Conservation (phyloP, 2,329 filamentous ascomycete species). For the Pseudomassariella vexata region DNA sequence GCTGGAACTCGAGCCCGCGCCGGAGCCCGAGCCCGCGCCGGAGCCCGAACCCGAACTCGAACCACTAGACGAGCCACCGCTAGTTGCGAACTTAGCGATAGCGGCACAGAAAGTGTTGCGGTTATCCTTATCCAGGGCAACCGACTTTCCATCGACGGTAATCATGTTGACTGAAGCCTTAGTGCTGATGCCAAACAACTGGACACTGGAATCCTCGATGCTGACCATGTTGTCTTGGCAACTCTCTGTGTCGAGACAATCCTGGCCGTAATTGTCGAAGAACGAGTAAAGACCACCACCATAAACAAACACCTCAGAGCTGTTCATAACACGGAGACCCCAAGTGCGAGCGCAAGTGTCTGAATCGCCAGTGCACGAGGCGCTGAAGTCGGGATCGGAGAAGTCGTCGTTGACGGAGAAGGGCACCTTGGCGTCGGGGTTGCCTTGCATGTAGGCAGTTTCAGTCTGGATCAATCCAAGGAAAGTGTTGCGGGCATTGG, state of each 20-base stretch:
- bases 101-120: constrained; percentile 61
- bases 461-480: constrained; percentile 84
- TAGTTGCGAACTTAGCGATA: constrained; percentile 43
- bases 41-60: not conserved
- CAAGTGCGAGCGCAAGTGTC: constrained; percentile 63
- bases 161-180: constrained; percentile 73
- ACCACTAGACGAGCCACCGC: constrained; percentile 4
- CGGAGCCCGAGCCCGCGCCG: constrained; percentile 1
- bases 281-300: constrained; percentile 67
- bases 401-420: constrained; percentile 54
- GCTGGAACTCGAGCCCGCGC: not conserved
- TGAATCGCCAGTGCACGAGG: constrained; percentile 42
- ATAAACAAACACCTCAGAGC: constrained; percentile 61
- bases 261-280: constrained; percentile 75
- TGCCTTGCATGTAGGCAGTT: constrained; percentile 82
- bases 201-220: constrained; percentile 58
- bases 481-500: constrained; percentile 72
- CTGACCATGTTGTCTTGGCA: constrained; percentile 77
- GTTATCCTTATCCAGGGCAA: constrained; percentile 54
- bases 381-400: constrained; percentile 63
- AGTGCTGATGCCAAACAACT: constrained; percentile 66
- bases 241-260: constrained; percentile 59
- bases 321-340: constrained; percentile 67
- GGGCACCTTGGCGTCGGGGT: constrained; percentile 65
- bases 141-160: constrained; percentile 49